Base-by-base conservation (phyloP, 2,329 filamentous ascomycete genomes). In the Xylaria sp. region DNA sequence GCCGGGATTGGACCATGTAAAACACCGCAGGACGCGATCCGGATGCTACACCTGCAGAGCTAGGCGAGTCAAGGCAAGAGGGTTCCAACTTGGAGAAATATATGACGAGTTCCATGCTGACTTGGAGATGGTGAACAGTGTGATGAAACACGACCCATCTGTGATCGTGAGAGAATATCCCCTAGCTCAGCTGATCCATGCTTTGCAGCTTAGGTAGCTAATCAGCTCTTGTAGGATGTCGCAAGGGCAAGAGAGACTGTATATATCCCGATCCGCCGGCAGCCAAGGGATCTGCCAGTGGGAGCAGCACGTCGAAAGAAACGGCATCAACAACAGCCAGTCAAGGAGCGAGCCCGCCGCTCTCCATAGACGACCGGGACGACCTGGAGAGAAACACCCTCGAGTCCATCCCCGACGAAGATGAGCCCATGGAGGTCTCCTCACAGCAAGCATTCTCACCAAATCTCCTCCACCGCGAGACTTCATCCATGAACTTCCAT, bases 1-100 rank as follows among this genome's bases (percentile, higher is more conserved):
- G 8, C 71, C 77, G 1, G 80, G 78, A 2, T 63, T 78, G 52
- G 90, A 95, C 63, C 87, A 89, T 70, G 89, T 95, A 66, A 97
- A 97, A 75, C 93, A 97, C 73, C 88, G 92, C 63, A 86, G 94
- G 67, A 97, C 94, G 49, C 83, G 94, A 68, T 97, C 92, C 64
- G 94, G 94, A 34, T 99, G 94, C 76, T 97, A 81, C 65, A 97
- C 92, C 52, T 99, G 94, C 75, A 84, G 94, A 60, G 88, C 87
- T 68, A 84, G 94, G 66, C 85, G 94, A 73, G 92, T 97, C 55
- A 97, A 89, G 80, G 85, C 86, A 77, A 65, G 71, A n/a, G 46
- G 23, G 52, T 9, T 39, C 44, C 9, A 2, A 30, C n/a, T 19
- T 52, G 13, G 37, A 16, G 8, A 9, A 34, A 6, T 39, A 6